phyloP scores from a whole-genome alignment of 2,329 filamentous ascomycete species.

The Epichloe hybrida region DNA sequence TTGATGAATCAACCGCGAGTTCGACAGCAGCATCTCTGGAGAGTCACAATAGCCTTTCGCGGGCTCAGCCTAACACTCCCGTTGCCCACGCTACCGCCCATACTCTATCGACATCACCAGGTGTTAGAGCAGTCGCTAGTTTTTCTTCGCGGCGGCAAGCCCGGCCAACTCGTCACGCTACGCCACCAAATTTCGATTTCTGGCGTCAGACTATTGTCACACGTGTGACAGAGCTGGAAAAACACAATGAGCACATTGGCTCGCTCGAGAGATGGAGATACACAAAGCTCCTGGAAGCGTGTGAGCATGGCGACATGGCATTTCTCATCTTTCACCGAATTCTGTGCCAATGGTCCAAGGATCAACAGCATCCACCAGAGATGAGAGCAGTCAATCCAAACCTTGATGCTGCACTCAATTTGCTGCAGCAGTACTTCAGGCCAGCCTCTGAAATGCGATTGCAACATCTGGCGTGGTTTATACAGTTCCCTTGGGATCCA shows the following conservation, averaged over 20 bases:
- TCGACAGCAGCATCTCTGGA: not conserved
- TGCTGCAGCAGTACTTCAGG: not conserved
- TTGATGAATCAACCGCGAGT: not conserved
- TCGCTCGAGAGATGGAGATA: conserved; percentile 34
- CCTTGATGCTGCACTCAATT: conserved; percentile 12
- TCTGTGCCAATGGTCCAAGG: conserved; percentile 41
- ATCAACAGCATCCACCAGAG: conserved; percentile 19
- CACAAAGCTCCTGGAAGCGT: conserved; percentile 43
- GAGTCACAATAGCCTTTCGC: not conserved
- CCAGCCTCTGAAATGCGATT: not conserved
- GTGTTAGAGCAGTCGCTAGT: not conserved
- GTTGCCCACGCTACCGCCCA: not conserved
- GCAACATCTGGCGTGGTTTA: not conserved
- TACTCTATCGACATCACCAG: not conserved
- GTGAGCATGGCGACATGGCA: conserved; percentile 40
- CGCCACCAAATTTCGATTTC: not conserved
- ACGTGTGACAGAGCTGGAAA: not conserved
- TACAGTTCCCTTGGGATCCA: not conserved
- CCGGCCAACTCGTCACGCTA: not conserved
- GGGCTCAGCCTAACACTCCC: not conserved
- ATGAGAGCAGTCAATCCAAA: conserved; percentile 5
- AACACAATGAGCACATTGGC: conserved; percentile 7
- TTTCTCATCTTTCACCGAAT: conserved; percentile 54
- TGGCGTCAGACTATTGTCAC: not conserved
- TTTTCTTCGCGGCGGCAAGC: not conserved